phyloP scores from a whole-genome alignment of 2,329 filamentous ascomycete genomes.

The Phaeosphaeriaceae sp. region DNA sequence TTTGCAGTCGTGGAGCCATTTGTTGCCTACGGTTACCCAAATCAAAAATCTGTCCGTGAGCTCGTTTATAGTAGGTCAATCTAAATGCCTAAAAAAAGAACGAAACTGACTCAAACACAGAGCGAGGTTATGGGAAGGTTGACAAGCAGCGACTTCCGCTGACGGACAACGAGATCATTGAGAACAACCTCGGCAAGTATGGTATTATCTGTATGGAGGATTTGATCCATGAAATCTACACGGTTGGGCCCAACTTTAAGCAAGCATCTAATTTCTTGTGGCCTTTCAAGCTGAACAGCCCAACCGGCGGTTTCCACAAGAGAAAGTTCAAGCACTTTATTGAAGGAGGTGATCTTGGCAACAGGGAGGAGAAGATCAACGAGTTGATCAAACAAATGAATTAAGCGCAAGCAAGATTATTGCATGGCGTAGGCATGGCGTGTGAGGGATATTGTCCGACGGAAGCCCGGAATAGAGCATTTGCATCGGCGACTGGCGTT shows the following conservation, averaged over 20 bases:
- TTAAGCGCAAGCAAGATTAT: conserved; percentile 60
- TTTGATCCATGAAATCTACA: conserved; percentile 96
- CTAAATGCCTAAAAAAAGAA: conserved; percentile 63
- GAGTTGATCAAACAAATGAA: conserved; percentile 97
- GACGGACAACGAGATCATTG: conserved; percentile 97
- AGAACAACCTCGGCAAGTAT: conserved; percentile 96
- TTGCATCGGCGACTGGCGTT: conserved; percentile 30
- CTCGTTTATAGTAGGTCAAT: conserved; percentile 98
- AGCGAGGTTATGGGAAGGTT: conserved; percentile 95
- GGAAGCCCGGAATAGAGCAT: conserved; percentile 28
- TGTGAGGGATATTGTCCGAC: conserved; percentile 15
- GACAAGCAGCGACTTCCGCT: conserved; percentile 97
- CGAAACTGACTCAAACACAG: conserved; percentile 25
- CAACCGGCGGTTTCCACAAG: conserved; percentile 91
- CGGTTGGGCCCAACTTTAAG: conserved; percentile 97
- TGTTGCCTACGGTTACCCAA: conserved; percentile 99
- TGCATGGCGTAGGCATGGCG: conserved; percentile 3
- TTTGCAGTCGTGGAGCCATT: conserved; percentile 86
- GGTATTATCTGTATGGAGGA: conserved; percentile 99
- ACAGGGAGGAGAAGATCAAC: conserved; percentile 99
- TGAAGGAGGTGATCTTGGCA: conserved; percentile 97
- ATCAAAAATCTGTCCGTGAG: conserved; percentile 98
- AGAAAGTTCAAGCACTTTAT: conserved; percentile 99
- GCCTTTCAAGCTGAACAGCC: conserved; percentile 99
- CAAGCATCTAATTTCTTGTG: conserved; percentile 99